Conservation (phyloP, 495 filamentous ascomycete genomes). For the Penicillium fimorum region DNA sequence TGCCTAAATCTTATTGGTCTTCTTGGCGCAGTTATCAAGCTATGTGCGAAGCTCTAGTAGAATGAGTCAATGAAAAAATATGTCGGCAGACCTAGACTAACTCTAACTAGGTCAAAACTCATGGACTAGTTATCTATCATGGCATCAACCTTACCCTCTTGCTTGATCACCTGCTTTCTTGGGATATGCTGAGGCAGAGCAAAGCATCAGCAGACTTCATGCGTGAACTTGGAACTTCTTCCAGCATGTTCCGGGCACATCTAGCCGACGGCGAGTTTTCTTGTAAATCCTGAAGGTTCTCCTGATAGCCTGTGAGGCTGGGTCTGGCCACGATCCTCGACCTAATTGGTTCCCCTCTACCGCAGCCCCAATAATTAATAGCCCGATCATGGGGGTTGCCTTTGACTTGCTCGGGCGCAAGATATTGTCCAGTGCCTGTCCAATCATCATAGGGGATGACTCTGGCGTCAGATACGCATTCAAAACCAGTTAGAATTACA, state of each 20-base stretch:
- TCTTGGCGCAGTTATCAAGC: not conserved
- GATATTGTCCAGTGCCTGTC: not conserved
- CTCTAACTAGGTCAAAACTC: not conserved
- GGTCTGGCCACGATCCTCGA: not conserved
- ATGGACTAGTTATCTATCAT: not conserved
- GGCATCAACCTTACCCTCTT: not conserved
- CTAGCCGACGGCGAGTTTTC: not conserved
- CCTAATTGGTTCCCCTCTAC: not conserved
- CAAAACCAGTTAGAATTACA: slow-evolving; percentile 6
- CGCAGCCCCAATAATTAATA: not conserved
- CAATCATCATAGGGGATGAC: not conserved
- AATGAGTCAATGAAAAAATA: not conserved
- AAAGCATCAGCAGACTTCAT: not conserved
- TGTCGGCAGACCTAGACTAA: not conserved
- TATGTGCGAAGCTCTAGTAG: not conserved
- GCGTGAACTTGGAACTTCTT: not conserved
- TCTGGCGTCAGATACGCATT: slow-evolving; percentile 1
- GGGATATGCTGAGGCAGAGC: not conserved
- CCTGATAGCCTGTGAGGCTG: not conserved
- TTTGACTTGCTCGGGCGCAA: not conserved
- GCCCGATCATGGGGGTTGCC: not conserved
- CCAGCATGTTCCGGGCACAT: not conserved
- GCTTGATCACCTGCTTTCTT: not conserved
- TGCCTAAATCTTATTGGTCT: not conserved
- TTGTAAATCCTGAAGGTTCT: not conserved